These are phyloP conservation scores for Pseudocercospora fuligena DNA, from an alignment of 2,329 filamentous ascomycete genomes.

Conservation along the genomic window DNA sequence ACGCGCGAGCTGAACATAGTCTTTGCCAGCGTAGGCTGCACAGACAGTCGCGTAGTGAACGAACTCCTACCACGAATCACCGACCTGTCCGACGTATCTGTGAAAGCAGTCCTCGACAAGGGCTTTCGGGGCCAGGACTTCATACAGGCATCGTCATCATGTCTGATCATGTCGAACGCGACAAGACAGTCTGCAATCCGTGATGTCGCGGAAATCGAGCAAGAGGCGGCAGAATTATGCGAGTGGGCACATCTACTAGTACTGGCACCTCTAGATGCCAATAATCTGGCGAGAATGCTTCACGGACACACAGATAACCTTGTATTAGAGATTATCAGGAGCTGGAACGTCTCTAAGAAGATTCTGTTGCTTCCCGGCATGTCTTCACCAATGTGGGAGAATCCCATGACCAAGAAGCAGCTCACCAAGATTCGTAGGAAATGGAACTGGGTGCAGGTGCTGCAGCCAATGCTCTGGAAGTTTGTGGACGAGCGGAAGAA, in stretches of 20 bases:
- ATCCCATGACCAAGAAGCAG: constrained; percentile 86
- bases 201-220: constrained; percentile 40
- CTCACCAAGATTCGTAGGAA: constrained; percentile 80
- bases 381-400: constrained; percentile 88
- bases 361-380: constrained; percentile 86
- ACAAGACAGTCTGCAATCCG: constrained; percentile 29
- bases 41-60: constrained; percentile 38
- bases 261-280: constrained; percentile 81
- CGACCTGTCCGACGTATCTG: constrained; percentile 40
- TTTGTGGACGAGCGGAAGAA: constrained; percentile 61
- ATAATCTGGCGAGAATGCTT: constrained; percentile 85
- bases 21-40: constrained; percentile 43
- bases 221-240: constrained; percentile 68
- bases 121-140: constrained; percentile 41
- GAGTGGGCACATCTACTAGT: constrained; percentile 88
- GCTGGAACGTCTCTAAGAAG: constrained; percentile 86
- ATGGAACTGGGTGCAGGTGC: constrained; percentile 84
- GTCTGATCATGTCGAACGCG: constrained; percentile 40
- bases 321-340: constrained; percentile 77
- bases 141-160: constrained; percentile 39
- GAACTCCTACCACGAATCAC: constrained; percentile 40
- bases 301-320: constrained; percentile 81
- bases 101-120: constrained; percentile 42
- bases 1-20: constrained; percentile 39
- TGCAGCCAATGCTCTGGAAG: constrained; percentile 82